Evolutionary conservation across 169 alveolate genomes (phyloP), one percentile per base, ranked within the genome.

Genomic region (Plasmodium reichenowi): DNA sequence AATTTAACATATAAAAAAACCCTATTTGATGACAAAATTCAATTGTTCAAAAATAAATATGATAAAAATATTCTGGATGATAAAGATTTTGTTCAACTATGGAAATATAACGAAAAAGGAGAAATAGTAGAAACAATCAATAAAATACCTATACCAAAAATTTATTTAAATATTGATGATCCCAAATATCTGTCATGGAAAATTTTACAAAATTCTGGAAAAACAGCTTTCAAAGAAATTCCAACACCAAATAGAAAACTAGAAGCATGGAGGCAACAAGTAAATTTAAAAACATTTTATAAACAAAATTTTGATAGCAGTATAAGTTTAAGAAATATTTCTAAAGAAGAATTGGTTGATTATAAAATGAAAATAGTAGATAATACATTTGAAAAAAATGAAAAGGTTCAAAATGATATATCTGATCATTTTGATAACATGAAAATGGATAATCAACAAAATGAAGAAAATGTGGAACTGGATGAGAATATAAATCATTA

Each of bases 241-340:
- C 91, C 91, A 54, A 83, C 91, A 13, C 91, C 91, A 10, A 83
- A 83, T 47, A 43, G 91, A 83, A 83, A 83, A 83, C 70, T 83
- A 72, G 91, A 83, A 83, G 91, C 91, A 72, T 83, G 91, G 91
- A 67, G 91, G 15, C 91, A 83, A 68, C 91, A 83, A 83, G 72
- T 83, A 83, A 83, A 83, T 24, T 48, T 83, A 83, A 83, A 83
- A 83, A n/a, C 13, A 5, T 83, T 83, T 48, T 83, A 83, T 56
- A 83, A 83, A 68, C 80, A 83, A 26, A 83, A 83, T 22, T 83
- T 83, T 68, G 85, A 83, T 58, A 83, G 54, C 26, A 83, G 91
- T 50, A 83, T 68, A 68, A 83, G 91, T 15, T 83, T 83, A 72
- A 83, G 83, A 45, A 68, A 54, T 43, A 68, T 68, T 9, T 83